A percentile compares a stretch with the other conserved stretches of the same genome.
Conservation (phyloP, 2,329 filamentous ascomycete species). For the Raffaelea ambrosiae region DNA sequence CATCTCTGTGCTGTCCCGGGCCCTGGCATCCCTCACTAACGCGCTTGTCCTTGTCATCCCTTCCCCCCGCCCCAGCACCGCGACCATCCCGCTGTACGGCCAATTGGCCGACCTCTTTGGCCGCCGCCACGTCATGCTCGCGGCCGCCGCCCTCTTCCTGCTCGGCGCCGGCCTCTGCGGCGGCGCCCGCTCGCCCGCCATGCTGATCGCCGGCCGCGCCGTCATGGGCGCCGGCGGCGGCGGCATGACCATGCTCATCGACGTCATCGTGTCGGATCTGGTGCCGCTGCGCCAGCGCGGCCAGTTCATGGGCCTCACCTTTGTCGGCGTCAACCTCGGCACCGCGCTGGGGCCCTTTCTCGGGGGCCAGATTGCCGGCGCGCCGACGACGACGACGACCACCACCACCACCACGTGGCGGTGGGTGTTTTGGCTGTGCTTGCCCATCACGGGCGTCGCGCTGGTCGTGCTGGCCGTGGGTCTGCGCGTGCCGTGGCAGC, state of each 20-base stretch:
- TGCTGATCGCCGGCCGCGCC: slow-evolving; percentile 22
- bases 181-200: slow-evolving; percentile 16
- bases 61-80: too few relatives aligned
- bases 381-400: too few relatives aligned
- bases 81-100: slow-evolving; percentile 57
- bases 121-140: slow-evolving; percentile 52
- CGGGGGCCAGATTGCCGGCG: slow-evolving; percentile 10
- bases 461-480: background rate
- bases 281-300: slow-evolving; percentile 14
- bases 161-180: slow-evolving; percentile 19
- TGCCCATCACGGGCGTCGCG: background rate
- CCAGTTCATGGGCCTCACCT: slow-evolving; percentile 12
- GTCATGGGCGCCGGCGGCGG: slow-evolving; percentile 25
- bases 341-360: slow-evolving; percentile 11
- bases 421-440: background rate
- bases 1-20: too few relatives aligned
- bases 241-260: slow-evolving; percentile 21
- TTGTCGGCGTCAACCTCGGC: slow-evolving; percentile 12
- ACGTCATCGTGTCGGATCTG: slow-evolving; percentile 22
- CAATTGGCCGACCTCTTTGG: slow-evolving; percentile 13
- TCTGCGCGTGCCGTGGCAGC: background rate
- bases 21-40: too few relatives aligned
- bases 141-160: slow-evolving; percentile 31
- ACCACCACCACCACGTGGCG: too few relatives aligned
- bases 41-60: too few relatives aligned